Percentiles rank a stretch among this genome's conserved stretches.
phyloP scores from a whole-genome alignment of 1,139 yeast genomes.

The Martiniozyma asiatica region DNA sequence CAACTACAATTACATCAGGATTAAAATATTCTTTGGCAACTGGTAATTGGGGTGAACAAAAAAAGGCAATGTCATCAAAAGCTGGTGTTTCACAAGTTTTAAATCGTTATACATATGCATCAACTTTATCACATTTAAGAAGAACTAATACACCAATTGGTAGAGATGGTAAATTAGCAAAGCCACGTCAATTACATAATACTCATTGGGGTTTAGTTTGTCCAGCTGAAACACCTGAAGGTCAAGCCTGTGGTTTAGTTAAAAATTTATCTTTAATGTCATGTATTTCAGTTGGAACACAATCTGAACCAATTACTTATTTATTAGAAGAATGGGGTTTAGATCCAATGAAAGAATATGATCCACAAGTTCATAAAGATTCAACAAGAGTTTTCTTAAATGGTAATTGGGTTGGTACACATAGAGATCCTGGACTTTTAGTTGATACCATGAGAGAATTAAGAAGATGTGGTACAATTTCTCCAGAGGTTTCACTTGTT shows the following conservation, averaged over 20 bases:
- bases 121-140: slow-evolving; percentile 93
- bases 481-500: slow-evolving; percentile 92
- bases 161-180: slow-evolving; percentile 95
- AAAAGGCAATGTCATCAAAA: slow-evolving; percentile 96
- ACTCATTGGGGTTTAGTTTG: slow-evolving; percentile 99
- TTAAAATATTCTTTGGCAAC: slow-evolving; percentile 95
- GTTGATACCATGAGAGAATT: slow-evolving; percentile 84
- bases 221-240: slow-evolving; percentile 99
- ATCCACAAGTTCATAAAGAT: slow-evolving; percentile 83
- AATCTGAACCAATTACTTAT: slow-evolving; percentile 89
- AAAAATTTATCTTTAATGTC: slow-evolving; percentile 93
- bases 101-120: slow-evolving; percentile 94
- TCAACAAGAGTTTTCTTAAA: slow-evolving; percentile 92
- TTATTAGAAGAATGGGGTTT: slow-evolving; percentile 98
- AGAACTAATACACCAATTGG: slow-evolving; percentile 99
- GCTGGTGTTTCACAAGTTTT: slow-evolving; percentile 99
- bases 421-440: slow-evolving; percentile 85
- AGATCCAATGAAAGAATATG: slow-evolving; percentile 94
- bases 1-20: slow-evolving; percentile 95
- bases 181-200: slow-evolving; percentile 96
- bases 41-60: slow-evolving; percentile 99
- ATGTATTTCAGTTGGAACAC: slow-evolving; percentile 94
- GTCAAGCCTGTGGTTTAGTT: slow-evolving; percentile 99
- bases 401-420: slow-evolving; percentile 99
- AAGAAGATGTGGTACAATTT: slow-evolving; percentile 91